A percentile compares a stretch with the other conserved stretches of the same genome.
Conservation (phyloP, 2,329 filamentous ascomycete genomes). For the Sporothrix inflata region DNA sequence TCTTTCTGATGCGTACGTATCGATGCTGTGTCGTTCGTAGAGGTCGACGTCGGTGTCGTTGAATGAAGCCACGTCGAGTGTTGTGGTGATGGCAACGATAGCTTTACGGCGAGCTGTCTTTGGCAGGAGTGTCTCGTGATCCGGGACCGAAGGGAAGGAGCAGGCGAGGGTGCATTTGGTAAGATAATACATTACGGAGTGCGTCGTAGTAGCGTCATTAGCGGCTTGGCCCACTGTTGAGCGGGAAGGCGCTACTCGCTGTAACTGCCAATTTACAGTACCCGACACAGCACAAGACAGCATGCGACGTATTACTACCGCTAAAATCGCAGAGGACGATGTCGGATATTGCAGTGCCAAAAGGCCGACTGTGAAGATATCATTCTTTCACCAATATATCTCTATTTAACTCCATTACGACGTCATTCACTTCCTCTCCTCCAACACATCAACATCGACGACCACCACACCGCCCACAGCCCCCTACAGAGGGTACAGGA, state of each 20-base stretch:
- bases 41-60: not conserved
- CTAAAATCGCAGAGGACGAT: too few relatives aligned
- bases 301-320: too few relatives aligned
- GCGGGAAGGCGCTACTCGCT: not conserved
- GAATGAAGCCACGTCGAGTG: not conserved
- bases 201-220: conserved; percentile 1
- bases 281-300: too few relatives aligned
- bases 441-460: not conserved
- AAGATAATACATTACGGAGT: conserved; percentile 6
- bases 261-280: not conserved
- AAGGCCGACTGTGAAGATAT: not conserved
- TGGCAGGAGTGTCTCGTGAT: conserved; percentile 16
- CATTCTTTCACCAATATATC: not conserved
- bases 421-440: too few relatives aligned
- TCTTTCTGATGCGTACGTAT: not conserved
- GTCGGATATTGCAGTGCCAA: too few relatives aligned
- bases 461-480: not conserved
- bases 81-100: not conserved
- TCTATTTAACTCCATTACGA: not conserved
- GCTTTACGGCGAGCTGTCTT: conserved; percentile 8
- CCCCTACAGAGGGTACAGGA: conserved; percentile 42
- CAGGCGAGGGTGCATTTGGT: not conserved
- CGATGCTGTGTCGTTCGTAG: not conserved
- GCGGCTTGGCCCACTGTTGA: not conserved
- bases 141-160: conserved; percentile 5